Evolutionary conservation across 768 basidiomycete genomes (phyloP).

Genomic region (Sarcodon sp.): DNA sequence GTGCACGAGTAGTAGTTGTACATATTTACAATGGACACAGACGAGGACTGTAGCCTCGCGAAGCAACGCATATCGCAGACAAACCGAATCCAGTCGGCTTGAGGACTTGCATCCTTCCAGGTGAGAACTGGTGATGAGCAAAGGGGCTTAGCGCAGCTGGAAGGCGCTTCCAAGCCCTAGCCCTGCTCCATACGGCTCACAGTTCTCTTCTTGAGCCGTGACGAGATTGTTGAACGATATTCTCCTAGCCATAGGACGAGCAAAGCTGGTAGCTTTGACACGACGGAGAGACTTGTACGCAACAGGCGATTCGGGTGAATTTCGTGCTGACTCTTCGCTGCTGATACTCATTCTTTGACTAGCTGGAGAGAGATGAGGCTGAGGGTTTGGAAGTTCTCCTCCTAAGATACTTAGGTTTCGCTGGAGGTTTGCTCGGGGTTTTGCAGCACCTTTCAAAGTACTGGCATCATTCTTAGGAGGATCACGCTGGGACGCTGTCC

Average conservation of each 20-base stretch:
- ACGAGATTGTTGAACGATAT: conserved; percentile 55
- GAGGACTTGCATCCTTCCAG: neutral
- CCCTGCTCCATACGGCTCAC: conserved; percentile 18
- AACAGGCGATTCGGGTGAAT: conserved; percentile 3
- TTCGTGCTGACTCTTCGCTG: conserved; percentile 3
- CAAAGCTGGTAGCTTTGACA: conserved; percentile 23
- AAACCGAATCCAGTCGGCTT: neutral
- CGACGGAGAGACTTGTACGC: conserved; percentile 33
- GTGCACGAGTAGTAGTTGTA: no score
- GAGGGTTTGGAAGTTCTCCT: conserved; percentile 41
- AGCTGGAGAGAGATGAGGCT: conserved; percentile 8
- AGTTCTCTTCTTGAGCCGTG: conserved; percentile 23
- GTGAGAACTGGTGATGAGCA: neutral
- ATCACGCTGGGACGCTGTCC: neutral
- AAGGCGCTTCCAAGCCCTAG: conserved; percentile 58
- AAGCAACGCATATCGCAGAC: neutral
- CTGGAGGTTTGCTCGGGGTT: conserved; percentile 29
- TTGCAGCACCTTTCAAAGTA: conserved; percentile 9
- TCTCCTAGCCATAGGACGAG: conserved; percentile 29
- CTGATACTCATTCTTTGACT: conserved; percentile 10
- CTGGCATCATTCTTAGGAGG: neutral
- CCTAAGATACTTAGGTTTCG: conserved; percentile 60
- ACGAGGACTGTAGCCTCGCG: no score
- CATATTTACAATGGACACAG: no score
- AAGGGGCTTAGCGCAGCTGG: conserved; percentile 34